A percentile compares a stretch with the other conserved stretches of the same genome.
phyloP scores from a whole-genome alignment of 2,329 filamentous ascomycete genomes.

The Hymenotorrendiella dingleyae region DNA sequence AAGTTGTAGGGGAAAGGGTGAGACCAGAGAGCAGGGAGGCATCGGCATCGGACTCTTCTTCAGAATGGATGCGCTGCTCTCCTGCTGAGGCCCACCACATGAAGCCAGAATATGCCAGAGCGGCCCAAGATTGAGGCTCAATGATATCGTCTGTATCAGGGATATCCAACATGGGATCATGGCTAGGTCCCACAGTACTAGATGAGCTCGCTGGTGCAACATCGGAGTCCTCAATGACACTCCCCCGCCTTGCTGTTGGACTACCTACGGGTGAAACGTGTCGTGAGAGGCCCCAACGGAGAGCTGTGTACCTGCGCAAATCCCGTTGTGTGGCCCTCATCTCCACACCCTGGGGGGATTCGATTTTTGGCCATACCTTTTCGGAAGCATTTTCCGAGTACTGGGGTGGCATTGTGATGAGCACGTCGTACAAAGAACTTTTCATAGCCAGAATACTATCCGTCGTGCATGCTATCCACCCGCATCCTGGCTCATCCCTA shows the following conservation, averaged over 20 bases:
- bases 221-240: constrained; percentile 12
- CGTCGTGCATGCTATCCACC: constrained; percentile 94
- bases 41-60: constrained; percentile 54
- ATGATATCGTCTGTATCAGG: constrained; percentile 47
- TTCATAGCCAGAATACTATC: constrained; percentile 90
- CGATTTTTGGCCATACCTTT: constrained; percentile 71
- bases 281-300: constrained; percentile 57
- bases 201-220: constrained; percentile 24
- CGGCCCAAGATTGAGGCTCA: constrained; percentile 62
- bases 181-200: constrained; percentile 24
- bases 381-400: constrained; percentile 51
- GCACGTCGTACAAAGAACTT: constrained; percentile 78
- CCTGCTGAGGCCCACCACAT: constrained; percentile 89
- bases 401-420: constrained; percentile 72
- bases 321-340: constrained; percentile 89
- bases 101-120: constrained; percentile 73
- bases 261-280: constrained; percentile 14
- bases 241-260: constrained; percentile 10
- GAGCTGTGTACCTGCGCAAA: constrained; percentile 67
- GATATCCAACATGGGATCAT: constrained; percentile 39
- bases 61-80: constrained; percentile 58
- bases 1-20: constrained; percentile 29
- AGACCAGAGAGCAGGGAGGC: constrained; percentile 50
- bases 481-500: constrained; percentile 47
- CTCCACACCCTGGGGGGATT: constrained; percentile 55